Base-by-base conservation (phyloP, 805 yeast genomes). In the Lachancea dasiensis region DNA sequence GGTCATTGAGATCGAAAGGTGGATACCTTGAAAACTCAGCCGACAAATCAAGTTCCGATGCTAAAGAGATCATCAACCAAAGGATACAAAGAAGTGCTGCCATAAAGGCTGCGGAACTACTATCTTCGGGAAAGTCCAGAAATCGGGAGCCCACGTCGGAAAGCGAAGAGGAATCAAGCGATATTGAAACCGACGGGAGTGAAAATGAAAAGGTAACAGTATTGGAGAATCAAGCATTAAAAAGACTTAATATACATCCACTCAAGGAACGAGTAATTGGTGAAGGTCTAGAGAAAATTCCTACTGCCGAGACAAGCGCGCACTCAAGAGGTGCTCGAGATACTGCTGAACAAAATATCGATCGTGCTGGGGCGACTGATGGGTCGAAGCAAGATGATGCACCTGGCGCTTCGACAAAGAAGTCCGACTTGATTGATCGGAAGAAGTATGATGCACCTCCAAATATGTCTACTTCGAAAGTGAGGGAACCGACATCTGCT, bases 21-120 rank as follows among this genome's bases (percentile, higher is more conserved):
- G 57, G 60, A n/a, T 53, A 54, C 31, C 52, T 56, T 23, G 33
- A 51, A 19, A 41, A 49, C 34, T 51, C 50, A 20, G 54, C 52
- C 10, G 61, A 58, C 37, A 57, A 58, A 38, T 52, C 61, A 5
- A 28, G 23, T 8, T 58, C 54, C 5, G 54, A 51, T 43, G 52
- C 58, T 25, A 48, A 62, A 45, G 54, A 52, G 42, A 48, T 53
- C 21, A 35, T 56, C 24, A 60, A 62, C 2, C 43, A 42, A 25
- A 45, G 56, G 30, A 41, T 47, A 5, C 51, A 56, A 25, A 53
- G 60, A 22, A 45, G 38, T 34, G 61, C 59, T n/a, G 63, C 61
- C 10, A 52, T 45, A 38, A 46, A 50, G 25, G 60, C 63, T 1
- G 52, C 61, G 5, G 50, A 51, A 25, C 44, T 54, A 18, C 39